A percentile compares a stretch with the other conserved stretches of the same genome.
phyloP scores from a whole-genome alignment of 768 basidiomycete genomes.

The Lentinula edodes region DNA sequence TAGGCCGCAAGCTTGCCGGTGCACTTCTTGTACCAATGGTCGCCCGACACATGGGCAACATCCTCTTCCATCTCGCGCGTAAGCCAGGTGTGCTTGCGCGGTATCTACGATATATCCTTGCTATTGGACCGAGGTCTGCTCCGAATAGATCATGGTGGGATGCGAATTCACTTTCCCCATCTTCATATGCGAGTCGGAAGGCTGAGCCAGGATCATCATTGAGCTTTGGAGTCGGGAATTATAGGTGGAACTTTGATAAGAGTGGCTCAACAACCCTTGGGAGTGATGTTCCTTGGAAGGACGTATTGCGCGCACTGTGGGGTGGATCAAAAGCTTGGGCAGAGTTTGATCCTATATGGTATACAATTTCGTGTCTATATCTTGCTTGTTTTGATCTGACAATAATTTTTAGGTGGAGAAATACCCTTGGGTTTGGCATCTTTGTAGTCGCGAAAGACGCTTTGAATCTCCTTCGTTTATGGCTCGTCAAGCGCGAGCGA shows the following conservation, averaged over 20 bases:
- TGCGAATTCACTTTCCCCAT: not conserved
- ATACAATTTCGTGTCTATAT: constrained; percentile 41
- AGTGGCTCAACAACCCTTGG: not conserved
- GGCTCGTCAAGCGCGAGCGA: constrained; percentile 66
- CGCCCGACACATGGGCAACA: constrained; percentile 56
- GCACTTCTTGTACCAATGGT: constrained; percentile 66
- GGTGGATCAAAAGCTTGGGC: constrained; percentile 12
- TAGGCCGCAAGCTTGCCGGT: constrained; percentile 65
- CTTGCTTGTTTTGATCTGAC: not conserved
- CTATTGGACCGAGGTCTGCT: constrained; percentile 12
- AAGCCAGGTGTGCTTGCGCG: constrained; percentile 19
- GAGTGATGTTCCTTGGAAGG: constrained; percentile 19
- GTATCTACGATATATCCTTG: constrained; percentile 25
- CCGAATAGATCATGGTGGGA: not conserved
- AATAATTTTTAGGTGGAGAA: constrained; percentile 30
- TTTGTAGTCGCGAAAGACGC: constrained; percentile 59
- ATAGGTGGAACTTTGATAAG: not conserved
- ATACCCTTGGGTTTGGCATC: constrained; percentile 40
- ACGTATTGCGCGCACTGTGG: constrained; percentile 30
- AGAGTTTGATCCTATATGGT: constrained; percentile 43
- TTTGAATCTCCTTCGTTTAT: constrained; percentile 60
- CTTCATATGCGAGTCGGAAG: not conserved
- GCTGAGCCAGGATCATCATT: constrained; percentile 9
- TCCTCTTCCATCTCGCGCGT: constrained; percentile 52
- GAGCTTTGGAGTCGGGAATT: not conserved